Evolutionary conservation across 768 basidiomycete species (phyloP).

Genomic region (Suillus occidentalis): DNA sequence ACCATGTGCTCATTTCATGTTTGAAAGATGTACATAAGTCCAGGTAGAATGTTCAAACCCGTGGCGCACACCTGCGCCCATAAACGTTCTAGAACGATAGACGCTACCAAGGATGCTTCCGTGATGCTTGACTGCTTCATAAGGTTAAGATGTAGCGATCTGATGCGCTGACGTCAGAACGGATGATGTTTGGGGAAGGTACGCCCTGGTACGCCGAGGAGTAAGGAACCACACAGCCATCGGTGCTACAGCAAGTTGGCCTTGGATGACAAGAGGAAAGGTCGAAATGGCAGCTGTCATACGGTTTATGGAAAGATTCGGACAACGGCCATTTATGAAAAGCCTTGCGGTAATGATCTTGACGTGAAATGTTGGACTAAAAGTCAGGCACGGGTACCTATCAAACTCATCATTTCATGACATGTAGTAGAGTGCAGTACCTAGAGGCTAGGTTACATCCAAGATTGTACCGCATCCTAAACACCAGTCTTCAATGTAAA

Average conservation of each 20-base stretch:
- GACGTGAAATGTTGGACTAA: not conserved
- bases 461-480: slow-evolving; percentile 79
- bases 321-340: not conserved
- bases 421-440: not conserved
- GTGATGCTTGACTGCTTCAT: no score
- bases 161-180: not conserved
- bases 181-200: not conserved
- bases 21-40: no score
- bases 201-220: not conserved
- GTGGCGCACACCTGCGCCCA: no score
- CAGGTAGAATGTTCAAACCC: no score
- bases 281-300: not conserved
- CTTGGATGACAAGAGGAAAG: not conserved
- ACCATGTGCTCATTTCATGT: no score
- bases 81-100: no score
- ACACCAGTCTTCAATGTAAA: slow-evolving; percentile 78
- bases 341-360: not conserved
- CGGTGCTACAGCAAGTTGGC: not conserved
- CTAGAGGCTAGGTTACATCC: slow-evolving; percentile 19
- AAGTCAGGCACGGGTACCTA: not conserved
- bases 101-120: no score
- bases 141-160: no score
- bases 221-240: not conserved
- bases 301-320: not conserved
- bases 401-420: not conserved